Conservation (phyloP, 805 yeast species). For the Metschnikowia picachoensis region DNA sequence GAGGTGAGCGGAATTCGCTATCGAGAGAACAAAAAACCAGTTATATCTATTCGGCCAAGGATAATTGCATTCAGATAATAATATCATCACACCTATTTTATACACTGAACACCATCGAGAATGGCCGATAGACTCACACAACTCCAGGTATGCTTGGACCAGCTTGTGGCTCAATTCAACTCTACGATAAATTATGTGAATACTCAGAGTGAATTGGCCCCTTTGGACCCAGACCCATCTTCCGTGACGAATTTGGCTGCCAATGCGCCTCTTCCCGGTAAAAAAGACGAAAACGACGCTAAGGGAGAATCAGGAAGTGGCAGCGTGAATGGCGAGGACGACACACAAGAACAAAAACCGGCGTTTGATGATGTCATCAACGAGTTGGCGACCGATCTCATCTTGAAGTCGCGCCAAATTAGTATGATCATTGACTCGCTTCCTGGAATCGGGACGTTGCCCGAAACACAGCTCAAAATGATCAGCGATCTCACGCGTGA, state of each 20-base stretch:
- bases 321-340: neutral
- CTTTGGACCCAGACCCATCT: conserved; percentile 56
- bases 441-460: conserved; percentile 89
- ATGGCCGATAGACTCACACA: conserved; percentile 91
- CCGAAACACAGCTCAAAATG: conserved; percentile 62
- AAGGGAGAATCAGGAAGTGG: conserved; percentile 16
- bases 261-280: conserved; percentile 47
- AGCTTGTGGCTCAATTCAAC: conserved; percentile 72
- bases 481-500: conserved; percentile 62
- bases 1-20: too few species aligned
- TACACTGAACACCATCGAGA: neutral
- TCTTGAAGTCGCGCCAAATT: conserved; percentile 82
- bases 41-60: too few species aligned
- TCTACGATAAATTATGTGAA: conserved; percentile 71
- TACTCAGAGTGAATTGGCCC: conserved; percentile 34
- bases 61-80: too few species aligned
- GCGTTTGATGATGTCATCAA: conserved; percentile 48
- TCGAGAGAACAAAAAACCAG: too few species aligned
- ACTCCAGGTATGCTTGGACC: conserved; percentile 83
- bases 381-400: conserved; percentile 81
- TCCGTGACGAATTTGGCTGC: conserved; percentile 63
- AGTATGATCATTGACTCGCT: conserved; percentile 79
- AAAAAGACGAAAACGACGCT: conserved; percentile 8
- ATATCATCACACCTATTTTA: too few species aligned
- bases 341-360: conserved; percentile 5